These are phyloP conservation scores for Rhizophagus clarus DNA, from an alignment of 192 early-diverging fungal genomes.

Conservation along the genomic window DNA sequence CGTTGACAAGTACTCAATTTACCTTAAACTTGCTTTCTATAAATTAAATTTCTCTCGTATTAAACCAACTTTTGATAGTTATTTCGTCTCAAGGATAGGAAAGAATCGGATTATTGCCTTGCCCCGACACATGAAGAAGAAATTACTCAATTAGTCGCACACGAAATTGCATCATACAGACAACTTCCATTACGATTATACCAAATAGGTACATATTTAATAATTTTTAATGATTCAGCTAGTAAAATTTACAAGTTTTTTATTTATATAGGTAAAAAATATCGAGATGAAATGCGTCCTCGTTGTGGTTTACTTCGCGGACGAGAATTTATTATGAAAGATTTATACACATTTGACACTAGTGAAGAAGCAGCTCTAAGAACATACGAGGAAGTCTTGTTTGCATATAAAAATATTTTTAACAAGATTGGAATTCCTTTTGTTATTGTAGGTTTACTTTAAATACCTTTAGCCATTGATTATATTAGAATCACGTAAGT, in stretches of 20 bases:
- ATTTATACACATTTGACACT: conserved; percentile 89
- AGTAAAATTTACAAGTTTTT: neutral
- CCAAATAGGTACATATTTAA: conserved; percentile 63
- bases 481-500: neutral
- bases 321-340: conserved; percentile 96
- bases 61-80: conserved; percentile 42
- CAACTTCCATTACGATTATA: conserved; percentile 85
- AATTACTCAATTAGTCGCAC: conserved; percentile 73
- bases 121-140: conserved; percentile 95
- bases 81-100: conserved; percentile 82
- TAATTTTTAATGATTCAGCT: neutral
- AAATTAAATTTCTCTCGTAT: too few species aligned
- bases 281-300: conserved; percentile 82
- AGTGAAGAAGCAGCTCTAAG: conserved; percentile 62
- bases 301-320: conserved; percentile 82
- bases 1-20: neutral
- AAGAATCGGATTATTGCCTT: conserved; percentile 64
- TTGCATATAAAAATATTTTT: conserved; percentile 79
- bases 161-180: conserved; percentile 65
- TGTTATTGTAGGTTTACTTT: conserved; percentile 57
- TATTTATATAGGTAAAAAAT: conserved; percentile 62
- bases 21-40: neutral
- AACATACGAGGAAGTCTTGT: conserved; percentile 77
- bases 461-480: conserved; percentile 4
- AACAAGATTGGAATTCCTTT: conserved; percentile 76